phyloP scores from a whole-genome alignment of 768 basidiomycete genomes.

The Rhodocollybia butyracea region DNA sequence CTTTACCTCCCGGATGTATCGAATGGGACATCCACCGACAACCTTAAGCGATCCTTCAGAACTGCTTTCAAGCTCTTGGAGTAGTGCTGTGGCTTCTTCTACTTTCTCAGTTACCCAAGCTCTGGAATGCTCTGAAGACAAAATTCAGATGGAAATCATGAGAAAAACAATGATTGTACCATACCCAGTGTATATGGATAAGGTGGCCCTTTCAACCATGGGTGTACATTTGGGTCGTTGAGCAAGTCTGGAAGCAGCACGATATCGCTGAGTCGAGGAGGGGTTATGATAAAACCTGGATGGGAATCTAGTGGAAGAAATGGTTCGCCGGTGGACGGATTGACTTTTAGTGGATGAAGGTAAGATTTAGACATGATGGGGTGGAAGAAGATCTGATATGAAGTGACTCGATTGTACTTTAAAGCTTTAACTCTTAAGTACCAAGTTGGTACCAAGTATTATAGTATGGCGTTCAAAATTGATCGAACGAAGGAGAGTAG shows the following conservation, averaged over 20 bases:
- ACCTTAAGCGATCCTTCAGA: slow-evolving; percentile 25
- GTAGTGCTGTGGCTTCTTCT: slow-evolving; percentile 23
- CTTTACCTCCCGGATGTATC: slow-evolving; percentile 48
- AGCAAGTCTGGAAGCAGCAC: slow-evolving; percentile 32
- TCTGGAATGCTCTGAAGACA: slow-evolving; percentile 31
- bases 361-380: not conserved
- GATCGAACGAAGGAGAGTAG: too few species aligned
- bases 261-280: slow-evolving; percentile 47
- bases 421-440: too few species aligned
- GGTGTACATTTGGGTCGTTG: slow-evolving; percentile 48
- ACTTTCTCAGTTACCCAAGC: slow-evolving; percentile 25
- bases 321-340: slow-evolving; percentile 43
- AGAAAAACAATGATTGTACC: not conserved
- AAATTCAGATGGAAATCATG: not conserved
- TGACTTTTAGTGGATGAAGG: slow-evolving; percentile 36
- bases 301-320: slow-evolving; percentile 53
- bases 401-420: too few species aligned
- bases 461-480: too few species aligned
- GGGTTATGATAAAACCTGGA: slow-evolving; percentile 56
- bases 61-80: slow-evolving; percentile 29
- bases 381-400: not conserved
- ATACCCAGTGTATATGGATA: slow-evolving; percentile 47
- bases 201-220: slow-evolving; percentile 45
- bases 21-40: slow-evolving; percentile 46
- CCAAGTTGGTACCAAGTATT: too few species aligned